A percentile compares a stretch with the other conserved stretches of the same genome.
Conservation (phyloP, 805 yeast genomes). For the Kluyveromyces nonfermentans region DNA sequence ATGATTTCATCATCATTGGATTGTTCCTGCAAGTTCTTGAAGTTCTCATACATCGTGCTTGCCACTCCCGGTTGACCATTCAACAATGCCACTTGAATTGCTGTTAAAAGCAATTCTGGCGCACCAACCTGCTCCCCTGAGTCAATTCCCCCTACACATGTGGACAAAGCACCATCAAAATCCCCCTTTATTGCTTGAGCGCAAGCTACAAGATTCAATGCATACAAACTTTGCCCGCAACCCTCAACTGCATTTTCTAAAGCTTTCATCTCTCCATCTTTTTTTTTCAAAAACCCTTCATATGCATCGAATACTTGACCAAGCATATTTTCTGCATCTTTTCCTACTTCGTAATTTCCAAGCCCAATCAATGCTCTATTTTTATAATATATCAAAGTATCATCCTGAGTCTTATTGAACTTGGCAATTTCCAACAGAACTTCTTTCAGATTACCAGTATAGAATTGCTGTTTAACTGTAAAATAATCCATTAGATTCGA, state of each 20-base stretch:
- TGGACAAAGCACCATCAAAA: constrained; percentile 30
- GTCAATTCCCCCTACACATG: constrained; percentile 33
- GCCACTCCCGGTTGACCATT: constrained; percentile 35
- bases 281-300: constrained; percentile 14
- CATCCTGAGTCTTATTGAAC: constrained; percentile 29
- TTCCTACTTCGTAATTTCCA: constrained; percentile 16
- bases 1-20: constrained; percentile 57
- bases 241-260: constrained; percentile 11
- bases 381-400: constrained; percentile 27
- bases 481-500: constrained; percentile 35
- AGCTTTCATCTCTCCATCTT: constrained; percentile 8
- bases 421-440: constrained; percentile 35
- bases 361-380: constrained; percentile 28
- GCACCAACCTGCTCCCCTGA: constrained; percentile 33
- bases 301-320: constrained; percentile 27
- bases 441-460: constrained; percentile 45
- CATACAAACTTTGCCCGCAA: constrained; percentile 14
- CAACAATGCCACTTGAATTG: constrained; percentile 33
- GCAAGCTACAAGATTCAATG: constrained; percentile 20
- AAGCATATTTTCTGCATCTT: constrained; percentile 14
- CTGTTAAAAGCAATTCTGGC: constrained; percentile 34
- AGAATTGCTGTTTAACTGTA: constrained; percentile 49
- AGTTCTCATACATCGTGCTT: constrained; percentile 38
- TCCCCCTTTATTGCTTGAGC: constrained; percentile 22
- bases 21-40: constrained; percentile 38